Evolutionary conservation across 2,329 filamentous ascomycete genomes (phyloP), one percentile per base, ranked within the genome.

Genomic region (Trichophyton simii): DNA sequence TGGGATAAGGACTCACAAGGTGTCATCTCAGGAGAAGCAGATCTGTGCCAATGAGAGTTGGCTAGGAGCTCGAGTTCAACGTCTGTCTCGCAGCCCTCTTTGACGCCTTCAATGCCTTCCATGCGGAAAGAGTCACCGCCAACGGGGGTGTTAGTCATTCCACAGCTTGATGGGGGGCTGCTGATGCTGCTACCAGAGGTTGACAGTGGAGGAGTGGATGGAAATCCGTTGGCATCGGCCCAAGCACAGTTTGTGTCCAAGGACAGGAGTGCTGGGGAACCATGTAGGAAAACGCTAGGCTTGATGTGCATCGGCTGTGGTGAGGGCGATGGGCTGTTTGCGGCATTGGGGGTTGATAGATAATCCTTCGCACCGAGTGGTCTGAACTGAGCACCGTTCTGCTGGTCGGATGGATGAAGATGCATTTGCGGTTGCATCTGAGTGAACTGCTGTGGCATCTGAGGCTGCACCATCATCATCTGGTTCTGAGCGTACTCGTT

Each of bases 161-260:
- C 89, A 71, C 81, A 87, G 74, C 82, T 87, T 65, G 87, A 87
- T 59, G 82, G 83, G 34, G 92, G 90, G 80, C 90, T 96, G 78
- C 89, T 90, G 69, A 90, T 87, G 61, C 83, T 85, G 79, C 91
- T 96, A 66, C 88, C 87, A 34, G 89, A 87, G 2, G 88, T 86
- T 3, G 91, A 96, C 68, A 96, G 81, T 54, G 91, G 88, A 57
- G 91, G 91, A 20, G 91, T 96, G 6, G 89, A 86, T 38, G 91
- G 91, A 71, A 89, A 89, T 75, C 86, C 88, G 66, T 84, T 82
- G 67, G 79, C 75, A 63, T 87, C 83, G 34, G 76, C 75, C 67
- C 85, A 81, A 68, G 80, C 77, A 64, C 88, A 82, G 67, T 91
- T 87, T 15, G 88, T 89, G 74, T 95, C 88, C 66, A 95, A 77